phyloP scores from a whole-genome alignment of 2,329 filamentous ascomycete species.

The Fusarium neocosmosporiellum region DNA sequence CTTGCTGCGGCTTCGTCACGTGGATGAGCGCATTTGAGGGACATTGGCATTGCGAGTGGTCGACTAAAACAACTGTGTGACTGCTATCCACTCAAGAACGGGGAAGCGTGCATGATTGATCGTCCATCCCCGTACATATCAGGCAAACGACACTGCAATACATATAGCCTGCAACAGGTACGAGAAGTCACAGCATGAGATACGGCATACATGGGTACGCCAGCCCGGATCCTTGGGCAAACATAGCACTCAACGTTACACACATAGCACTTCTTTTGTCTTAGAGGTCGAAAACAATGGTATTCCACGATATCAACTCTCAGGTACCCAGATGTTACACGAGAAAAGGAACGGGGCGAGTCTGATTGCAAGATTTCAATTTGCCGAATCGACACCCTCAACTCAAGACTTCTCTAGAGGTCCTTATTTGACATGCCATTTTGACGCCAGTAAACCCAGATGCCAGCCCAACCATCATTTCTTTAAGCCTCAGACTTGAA shows the following conservation, averaged over 20 bases:
- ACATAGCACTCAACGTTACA: neutral
- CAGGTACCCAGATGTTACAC: conserved; percentile 5
- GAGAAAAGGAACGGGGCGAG: conserved; percentile 5
- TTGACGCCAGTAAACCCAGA: conserved; percentile 59
- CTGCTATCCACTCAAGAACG: neutral
- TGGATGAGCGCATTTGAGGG: conserved; percentile 5
- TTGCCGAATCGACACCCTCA: conserved; percentile 49
- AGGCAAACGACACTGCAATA: conserved; percentile 1
- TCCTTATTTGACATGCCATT: conserved; percentile 56
- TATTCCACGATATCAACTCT: conserved; percentile 10
- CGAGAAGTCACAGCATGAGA: neutral
- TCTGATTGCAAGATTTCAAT: conserved; percentile 48
- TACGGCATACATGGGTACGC: neutral
- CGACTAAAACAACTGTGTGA: neutral
- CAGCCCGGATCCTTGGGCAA: neutral
- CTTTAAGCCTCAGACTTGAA: conserved; percentile 73
- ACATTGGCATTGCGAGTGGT: conserved; percentile 6
- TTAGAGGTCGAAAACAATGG: neutral
- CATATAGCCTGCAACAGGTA: neutral
- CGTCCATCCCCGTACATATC: neutral
- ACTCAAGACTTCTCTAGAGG: conserved; percentile 47
- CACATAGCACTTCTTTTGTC: neutral
- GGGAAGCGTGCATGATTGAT: neutral
- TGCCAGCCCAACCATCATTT: conserved; percentile 51
- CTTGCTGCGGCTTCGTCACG: conserved; percentile 4